Evolutionary conservation across 2,329 filamentous ascomycete species (phyloP).

Genomic region (Pseudocercospora vitis): DNA sequence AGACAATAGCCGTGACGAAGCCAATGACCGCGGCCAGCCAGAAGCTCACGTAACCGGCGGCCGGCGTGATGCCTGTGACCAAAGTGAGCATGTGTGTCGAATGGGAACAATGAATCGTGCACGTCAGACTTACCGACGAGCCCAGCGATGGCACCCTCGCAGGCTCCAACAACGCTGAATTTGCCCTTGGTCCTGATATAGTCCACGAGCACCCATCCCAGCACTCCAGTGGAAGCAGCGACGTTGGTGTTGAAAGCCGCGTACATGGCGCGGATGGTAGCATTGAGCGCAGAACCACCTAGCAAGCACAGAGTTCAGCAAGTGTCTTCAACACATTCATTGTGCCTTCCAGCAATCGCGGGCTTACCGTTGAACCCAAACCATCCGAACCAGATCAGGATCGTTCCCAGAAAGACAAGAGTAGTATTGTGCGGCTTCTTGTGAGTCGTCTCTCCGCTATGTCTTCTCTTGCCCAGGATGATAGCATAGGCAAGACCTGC

Average conservation of each 20-base stretch:
- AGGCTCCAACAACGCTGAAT: conserved; percentile 58
- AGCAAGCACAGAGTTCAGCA: conserved; percentile 31
- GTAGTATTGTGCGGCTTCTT: conserved; percentile 63
- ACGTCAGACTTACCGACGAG: conserved; percentile 51
- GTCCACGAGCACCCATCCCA: conserved; percentile 57
- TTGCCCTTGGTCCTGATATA: conserved; percentile 53
- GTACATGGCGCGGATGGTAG: conserved; percentile 54
- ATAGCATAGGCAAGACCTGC: conserved; percentile 64
- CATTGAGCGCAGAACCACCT: conserved; percentile 56
- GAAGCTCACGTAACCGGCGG: conserved; percentile 40
- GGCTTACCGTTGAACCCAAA: conserved; percentile 33
- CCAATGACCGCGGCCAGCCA: conserved; percentile 54
- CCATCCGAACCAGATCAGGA: conserved; percentile 66
- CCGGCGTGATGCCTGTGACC: too few relatives aligned
- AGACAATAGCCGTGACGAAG: conserved; percentile 55
- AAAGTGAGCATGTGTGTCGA: too few relatives aligned
- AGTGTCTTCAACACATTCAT: not conserved
- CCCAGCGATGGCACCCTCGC: conserved; percentile 59
- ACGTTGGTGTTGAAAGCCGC: conserved; percentile 61
- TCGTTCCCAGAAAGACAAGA: conserved; percentile 63
- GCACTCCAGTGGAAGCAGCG: conserved; percentile 54
- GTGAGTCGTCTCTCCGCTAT: conserved; percentile 50
- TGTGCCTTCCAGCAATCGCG: too few relatives aligned
- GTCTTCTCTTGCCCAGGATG: conserved; percentile 60
- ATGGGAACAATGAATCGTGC: too few relatives aligned